Conservation (phyloP, 2,329 filamentous ascomycete species). For the Plectosphaerella sp. region DNA sequence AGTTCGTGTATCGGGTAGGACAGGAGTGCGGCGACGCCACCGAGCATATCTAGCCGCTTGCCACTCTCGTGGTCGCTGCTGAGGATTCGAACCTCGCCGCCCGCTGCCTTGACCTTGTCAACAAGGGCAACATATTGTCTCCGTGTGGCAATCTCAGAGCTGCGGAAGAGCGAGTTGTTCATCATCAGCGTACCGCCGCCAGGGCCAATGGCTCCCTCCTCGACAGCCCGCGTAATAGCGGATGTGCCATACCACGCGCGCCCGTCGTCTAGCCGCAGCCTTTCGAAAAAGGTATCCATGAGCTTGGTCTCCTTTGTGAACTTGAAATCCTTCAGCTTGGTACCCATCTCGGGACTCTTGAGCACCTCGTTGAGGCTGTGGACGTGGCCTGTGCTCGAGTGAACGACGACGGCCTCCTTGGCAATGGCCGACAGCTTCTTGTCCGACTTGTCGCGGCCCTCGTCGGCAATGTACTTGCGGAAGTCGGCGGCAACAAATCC, state of each 20-base stretch:
- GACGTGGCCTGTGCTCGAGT: constrained; percentile 79
- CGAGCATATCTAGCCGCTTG: constrained; percentile 74
- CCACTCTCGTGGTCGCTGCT: constrained; percentile 95
- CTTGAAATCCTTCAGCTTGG: constrained; percentile 78
- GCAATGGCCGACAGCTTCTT: constrained; percentile 62
- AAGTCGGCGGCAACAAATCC: constrained; percentile 84
- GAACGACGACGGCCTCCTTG: constrained; percentile 67
- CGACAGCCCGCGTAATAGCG: constrained; percentile 78
- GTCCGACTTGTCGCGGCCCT: constrained; percentile 54
- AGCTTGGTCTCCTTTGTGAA: constrained; percentile 78
- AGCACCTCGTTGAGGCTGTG: constrained; percentile 87
- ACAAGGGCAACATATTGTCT: constrained; percentile 81
- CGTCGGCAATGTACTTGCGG: constrained; percentile 65
- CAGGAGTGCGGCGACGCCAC: constrained; percentile 83
- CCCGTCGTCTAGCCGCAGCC: constrained; percentile 79
- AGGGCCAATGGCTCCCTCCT: constrained; percentile 81
- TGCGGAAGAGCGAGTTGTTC: constrained; percentile 83
- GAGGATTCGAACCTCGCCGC: constrained; percentile 82
- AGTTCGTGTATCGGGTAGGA: constrained; percentile 84
- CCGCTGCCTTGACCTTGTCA: constrained; percentile 80
- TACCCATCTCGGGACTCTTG: constrained; percentile 71
- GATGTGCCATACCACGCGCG: constrained; percentile 85
- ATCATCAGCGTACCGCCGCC: constrained; percentile 83
- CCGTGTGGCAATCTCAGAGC: constrained; percentile 70
- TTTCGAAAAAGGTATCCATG: constrained; percentile 78